Percentiles rank a stretch among this genome's conserved stretches.
Evolutionary conservation across 371 early-diverging fungal genomes (phyloP).

Genomic region (Mortierella sp.): DNA sequence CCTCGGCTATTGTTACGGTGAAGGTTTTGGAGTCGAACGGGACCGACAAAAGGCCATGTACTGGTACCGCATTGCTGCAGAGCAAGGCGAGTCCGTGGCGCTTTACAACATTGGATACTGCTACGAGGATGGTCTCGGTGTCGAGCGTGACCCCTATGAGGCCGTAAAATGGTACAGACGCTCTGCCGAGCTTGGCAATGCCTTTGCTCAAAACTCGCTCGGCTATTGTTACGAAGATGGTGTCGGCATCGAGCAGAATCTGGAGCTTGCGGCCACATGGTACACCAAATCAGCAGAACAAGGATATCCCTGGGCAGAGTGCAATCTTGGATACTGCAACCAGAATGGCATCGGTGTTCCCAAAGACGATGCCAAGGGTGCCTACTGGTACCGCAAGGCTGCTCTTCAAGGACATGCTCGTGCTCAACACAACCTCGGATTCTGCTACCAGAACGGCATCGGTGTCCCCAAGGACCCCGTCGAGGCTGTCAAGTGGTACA

Average conservation of each 20-base stretch:
- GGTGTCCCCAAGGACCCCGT: constrained; percentile 72
- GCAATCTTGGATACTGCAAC: constrained; percentile 79
- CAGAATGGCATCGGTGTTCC: constrained; percentile 79
- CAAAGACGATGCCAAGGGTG: constrained; percentile 65
- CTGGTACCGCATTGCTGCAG: constrained; percentile 74
- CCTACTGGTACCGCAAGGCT: constrained; percentile 77
- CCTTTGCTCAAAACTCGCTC: constrained; percentile 83
- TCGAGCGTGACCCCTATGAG: constrained; percentile 62
- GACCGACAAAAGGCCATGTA: constrained; percentile 69
- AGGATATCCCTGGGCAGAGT: constrained; percentile 82
- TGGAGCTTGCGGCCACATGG: constrained; percentile 71
- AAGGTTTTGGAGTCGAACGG: constrained; percentile 78
- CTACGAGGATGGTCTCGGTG: constrained; percentile 83
- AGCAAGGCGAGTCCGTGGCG: constrained; percentile 70
- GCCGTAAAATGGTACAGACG: constrained; percentile 76
- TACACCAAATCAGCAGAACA: constrained; percentile 75
- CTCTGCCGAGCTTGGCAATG: constrained; percentile 78
- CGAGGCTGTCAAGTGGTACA: constrained; percentile 78
- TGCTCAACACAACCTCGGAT: constrained; percentile 83
- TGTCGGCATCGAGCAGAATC: constrained; percentile 71
- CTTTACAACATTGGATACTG: constrained; percentile 87
- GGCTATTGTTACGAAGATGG: constrained; percentile 86
- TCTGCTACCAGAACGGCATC: constrained; percentile 84
- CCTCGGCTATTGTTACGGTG: constrained; percentile 84
- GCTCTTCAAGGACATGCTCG: constrained; percentile 78